A percentile compares a stretch with the other conserved stretches of the same genome.
Evolutionary conservation across 441 rosid species (phyloP).

Genomic region (Geranium incanum): DNA sequence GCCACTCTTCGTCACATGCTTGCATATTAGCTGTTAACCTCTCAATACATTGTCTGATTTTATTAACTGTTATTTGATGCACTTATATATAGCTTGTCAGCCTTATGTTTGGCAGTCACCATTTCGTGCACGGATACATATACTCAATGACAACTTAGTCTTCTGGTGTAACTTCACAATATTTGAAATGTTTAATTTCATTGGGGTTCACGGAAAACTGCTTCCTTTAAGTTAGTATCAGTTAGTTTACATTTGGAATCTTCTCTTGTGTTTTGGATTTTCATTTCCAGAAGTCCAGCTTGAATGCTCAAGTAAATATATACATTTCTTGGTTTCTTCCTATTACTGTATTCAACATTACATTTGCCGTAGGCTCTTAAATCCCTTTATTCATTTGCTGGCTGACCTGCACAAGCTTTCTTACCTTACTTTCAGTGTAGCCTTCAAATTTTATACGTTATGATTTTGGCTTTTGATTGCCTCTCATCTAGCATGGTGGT

Average conservation of each 20-base stretch:
- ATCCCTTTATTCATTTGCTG: not conserved
- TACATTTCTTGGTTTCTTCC: not conserved
- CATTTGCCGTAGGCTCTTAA: not conserved
- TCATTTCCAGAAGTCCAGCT: not conserved
- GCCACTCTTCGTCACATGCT: not conserved
- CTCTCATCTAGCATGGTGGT: conserved; percentile 62
- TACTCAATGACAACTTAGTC: too few relatives aligned
- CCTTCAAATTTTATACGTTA: conserved; percentile 7
- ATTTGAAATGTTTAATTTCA: too few relatives aligned
- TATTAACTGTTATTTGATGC: too few relatives aligned
- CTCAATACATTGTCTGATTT: too few relatives aligned
- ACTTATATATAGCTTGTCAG: too few relatives aligned
- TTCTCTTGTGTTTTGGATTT: not conserved
- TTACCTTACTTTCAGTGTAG: not conserved
- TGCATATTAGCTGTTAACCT: too few relatives aligned
- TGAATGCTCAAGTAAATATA: not conserved
- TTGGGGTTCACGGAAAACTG: too few relatives aligned
- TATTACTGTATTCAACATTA: too few relatives aligned
- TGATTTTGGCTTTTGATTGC: conserved; percentile 18
- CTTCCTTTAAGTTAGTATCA: too few relatives aligned
- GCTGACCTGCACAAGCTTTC: not conserved
- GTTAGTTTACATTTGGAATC: not conserved
- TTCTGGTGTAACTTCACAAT: too few relatives aligned
- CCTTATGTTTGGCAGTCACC: too few relatives aligned
- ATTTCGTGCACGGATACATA: too few relatives aligned